These are phyloP conservation scores for Tulasnella sp. DNA, from an alignment of 768 basidiomycete species.

Conservation along the genomic window DNA sequence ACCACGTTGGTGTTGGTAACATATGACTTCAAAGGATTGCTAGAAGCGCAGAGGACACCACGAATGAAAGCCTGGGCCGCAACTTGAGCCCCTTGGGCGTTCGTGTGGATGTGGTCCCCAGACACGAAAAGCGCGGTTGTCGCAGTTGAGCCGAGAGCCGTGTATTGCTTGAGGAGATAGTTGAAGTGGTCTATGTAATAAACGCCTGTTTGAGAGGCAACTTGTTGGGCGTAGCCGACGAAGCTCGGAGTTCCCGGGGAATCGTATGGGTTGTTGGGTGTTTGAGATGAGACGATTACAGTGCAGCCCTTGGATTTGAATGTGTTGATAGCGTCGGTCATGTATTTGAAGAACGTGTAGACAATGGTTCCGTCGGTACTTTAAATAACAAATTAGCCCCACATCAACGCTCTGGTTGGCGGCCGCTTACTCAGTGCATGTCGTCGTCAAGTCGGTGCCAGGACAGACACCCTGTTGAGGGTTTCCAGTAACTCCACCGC, in stretches of 20 bases:
- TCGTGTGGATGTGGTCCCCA: neutral
- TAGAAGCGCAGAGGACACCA: neutral
- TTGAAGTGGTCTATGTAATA: neutral
- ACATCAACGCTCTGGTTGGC: no score
- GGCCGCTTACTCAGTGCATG: neutral
- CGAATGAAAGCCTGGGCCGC: neutral
- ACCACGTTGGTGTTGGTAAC: neutral
- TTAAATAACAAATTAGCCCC: neutral
- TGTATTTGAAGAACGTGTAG: neutral
- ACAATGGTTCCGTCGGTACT: neutral
- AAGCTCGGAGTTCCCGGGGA: neutral
- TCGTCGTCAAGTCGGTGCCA: neutral
- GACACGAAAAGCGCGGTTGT: neutral
- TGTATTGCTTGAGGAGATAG: neutral
- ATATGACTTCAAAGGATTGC: neutral
- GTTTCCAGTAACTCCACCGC: neutral
- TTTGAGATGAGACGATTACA: neutral
- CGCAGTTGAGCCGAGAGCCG: neutral
- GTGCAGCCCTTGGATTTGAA: slow-evolving; percentile 1
- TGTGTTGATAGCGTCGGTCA: neutral
- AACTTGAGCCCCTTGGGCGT: neutral
- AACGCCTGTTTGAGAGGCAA: neutral
- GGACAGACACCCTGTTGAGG: neutral
- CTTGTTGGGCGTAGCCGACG: neutral
- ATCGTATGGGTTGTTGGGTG: neutral